These are phyloP conservation scores for Linum lewisii DNA, from an alignment of 345 rosid species.

Conservation along the genomic window DNA sequence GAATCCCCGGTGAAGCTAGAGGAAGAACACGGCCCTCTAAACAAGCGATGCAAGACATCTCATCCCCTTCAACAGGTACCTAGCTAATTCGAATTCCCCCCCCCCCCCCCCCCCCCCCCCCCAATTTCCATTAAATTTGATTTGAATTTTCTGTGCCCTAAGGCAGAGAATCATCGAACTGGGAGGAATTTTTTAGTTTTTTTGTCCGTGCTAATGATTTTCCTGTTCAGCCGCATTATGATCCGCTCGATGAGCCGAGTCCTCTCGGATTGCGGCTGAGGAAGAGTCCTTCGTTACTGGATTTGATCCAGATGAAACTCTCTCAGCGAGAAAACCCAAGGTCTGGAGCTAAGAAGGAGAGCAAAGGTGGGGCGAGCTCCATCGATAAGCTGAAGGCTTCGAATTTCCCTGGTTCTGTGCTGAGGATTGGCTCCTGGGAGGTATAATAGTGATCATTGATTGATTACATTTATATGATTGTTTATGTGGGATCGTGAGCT, in stretches of 20 bases:
- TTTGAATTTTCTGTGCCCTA: background rate
- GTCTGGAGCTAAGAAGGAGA: conserved; percentile 40
- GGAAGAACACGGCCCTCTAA: conserved; percentile 58
- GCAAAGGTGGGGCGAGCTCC: conserved; percentile 17
- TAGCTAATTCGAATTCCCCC: background rate
- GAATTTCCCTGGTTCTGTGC: conserved; percentile 23
- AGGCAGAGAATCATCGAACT: background rate
- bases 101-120: no score
- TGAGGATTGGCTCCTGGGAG: conserved; percentile 41
- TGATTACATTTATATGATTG: background rate
- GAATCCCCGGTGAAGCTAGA: conserved; percentile 66
- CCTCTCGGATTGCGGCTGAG: no score
- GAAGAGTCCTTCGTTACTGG: conserved; percentile 94
- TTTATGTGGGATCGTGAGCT: background rate
- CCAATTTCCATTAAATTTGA: no score
- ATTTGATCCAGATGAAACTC: conserved; percentile 85
- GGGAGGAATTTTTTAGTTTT: background rate
- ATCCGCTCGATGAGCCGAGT: conserved; percentile 92
- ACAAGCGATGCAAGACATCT: conserved; percentile 59
- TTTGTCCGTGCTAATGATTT: conserved; percentile 41
- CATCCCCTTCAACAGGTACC: conserved; percentile 30
- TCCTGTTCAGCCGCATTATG: conserved; percentile 47
- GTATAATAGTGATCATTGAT: conserved; percentile 15
- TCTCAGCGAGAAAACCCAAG: conserved; percentile 27
- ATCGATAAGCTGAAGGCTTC: conserved; percentile 33